Conservation (phyloP, 176 grass and related monocot species). For the Oropetium thomaeum region DNA sequence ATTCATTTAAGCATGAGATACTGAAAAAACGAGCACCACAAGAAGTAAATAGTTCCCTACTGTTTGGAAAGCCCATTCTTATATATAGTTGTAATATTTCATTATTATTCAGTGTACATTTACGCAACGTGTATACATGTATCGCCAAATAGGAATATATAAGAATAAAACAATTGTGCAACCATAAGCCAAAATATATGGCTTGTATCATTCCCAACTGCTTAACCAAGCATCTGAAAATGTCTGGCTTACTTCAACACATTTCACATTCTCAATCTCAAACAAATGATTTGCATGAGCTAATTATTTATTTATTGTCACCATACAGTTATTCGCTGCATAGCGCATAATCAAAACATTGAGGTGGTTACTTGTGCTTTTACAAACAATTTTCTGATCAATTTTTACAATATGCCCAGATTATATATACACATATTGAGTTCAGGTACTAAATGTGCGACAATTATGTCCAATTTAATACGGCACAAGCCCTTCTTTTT, state of each 20-base stretch:
- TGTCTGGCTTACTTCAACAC: background rate
- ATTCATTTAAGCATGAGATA: background rate
- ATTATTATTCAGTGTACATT: background rate
- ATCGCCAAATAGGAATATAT: background rate
- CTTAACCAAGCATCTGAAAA: slow-evolving; percentile 15
- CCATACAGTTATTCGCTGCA: background rate
- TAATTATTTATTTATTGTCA: slow-evolving; percentile 8
- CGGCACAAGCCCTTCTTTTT: no score
- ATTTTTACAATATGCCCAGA: background rate
- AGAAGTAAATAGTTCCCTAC: background rate
- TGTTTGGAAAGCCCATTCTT: background rate
- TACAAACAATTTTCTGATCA: background rate
- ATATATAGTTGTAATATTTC: slow-evolving; percentile 1
- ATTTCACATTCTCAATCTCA: background rate
- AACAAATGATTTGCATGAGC: background rate
- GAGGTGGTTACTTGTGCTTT: background rate
- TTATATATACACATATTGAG: slow-evolving; percentile 4
- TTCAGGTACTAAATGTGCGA: background rate
- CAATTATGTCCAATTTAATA: no score
- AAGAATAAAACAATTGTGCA: slow-evolving; percentile 6
- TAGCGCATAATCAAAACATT: background rate
- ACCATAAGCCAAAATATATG: background rate
- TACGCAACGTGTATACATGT: background rate
- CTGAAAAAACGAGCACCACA: background rate
- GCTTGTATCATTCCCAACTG: background rate